phyloP scores from a whole-genome alignment of 2,329 filamentous ascomycete genomes.

The Xylaria sp. region DNA sequence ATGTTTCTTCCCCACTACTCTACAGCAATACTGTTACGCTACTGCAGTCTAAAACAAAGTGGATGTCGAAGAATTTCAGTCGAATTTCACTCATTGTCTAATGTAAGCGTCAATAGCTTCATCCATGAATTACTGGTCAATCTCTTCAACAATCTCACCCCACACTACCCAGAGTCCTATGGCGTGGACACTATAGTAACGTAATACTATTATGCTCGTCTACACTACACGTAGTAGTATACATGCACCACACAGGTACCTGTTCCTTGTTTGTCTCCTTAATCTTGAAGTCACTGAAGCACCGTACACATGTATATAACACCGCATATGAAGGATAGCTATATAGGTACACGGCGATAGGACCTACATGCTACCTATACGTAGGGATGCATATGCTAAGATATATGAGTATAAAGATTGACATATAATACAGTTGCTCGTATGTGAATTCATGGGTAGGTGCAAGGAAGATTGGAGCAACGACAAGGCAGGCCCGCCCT shows the following conservation, averaged over 20 bases:
- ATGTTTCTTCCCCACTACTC: slow-evolving; percentile 13
- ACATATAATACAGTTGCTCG: not conserved
- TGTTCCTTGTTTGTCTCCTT: not conserved
- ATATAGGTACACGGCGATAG: not conserved
- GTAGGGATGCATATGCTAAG: not conserved
- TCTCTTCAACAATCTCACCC: not conserved
- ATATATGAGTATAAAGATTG: too few relatives aligned
- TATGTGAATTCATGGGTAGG: not conserved
- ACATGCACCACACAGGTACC: not conserved
- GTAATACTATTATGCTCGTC: not conserved
- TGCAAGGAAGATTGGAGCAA: slow-evolving; percentile 13
- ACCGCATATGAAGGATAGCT: not conserved
- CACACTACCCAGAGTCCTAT: not conserved
- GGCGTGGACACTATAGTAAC: not conserved
- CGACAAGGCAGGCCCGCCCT: slow-evolving; percentile 25
- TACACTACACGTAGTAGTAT: not conserved
- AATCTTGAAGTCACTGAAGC: not conserved
- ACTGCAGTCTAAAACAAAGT: slow-evolving; percentile 12
- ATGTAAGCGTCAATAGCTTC: not conserved
- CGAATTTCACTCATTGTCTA: slow-evolving; percentile 9
- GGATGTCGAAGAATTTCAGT: not conserved
- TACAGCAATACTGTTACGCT: slow-evolving; percentile 24
- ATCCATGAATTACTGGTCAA: not conserved
- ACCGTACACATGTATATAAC: too few relatives aligned
- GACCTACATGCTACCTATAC: not conserved